phyloP scores from a whole-genome alignment of 129 eudicot genomes.

The Scalesia atractyloides region DNA sequence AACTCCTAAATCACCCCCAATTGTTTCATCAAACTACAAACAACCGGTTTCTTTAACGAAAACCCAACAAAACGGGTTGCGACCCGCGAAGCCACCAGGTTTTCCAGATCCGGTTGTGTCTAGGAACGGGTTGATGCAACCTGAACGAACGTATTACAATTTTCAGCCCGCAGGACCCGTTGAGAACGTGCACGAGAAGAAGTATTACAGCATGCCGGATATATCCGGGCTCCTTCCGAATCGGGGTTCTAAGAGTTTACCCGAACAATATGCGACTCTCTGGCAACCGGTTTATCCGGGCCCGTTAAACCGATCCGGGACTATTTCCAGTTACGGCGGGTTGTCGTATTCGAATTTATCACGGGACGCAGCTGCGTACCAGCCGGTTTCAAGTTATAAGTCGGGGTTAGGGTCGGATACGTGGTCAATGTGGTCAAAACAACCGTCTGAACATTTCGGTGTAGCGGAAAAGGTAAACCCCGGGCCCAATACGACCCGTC shows the following conservation, averaged over 20 bases:
- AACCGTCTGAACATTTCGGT: constrained; percentile 90
- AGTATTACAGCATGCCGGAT: constrained; percentile 89
- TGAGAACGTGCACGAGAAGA: constrained; percentile 61
- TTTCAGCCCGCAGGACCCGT: constrained; percentile 28
- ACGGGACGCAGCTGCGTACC: constrained; percentile 57
- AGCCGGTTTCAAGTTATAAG: constrained; percentile 33
- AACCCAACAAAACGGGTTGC: constrained; percentile 56
- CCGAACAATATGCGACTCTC: constrained; percentile 37
- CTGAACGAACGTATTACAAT: constrained; percentile 48
- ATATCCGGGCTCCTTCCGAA: constrained; percentile 74
- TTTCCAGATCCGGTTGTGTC: constrained; percentile 73
- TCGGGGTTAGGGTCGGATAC: constrained; percentile 45
- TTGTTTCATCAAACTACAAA: constrained; percentile 44
- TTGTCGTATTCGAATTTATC: constrained; percentile 38
- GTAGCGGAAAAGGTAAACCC: constrained; percentile 52
- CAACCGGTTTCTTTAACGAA: constrained; percentile 50
- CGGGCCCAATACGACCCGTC: constrained; percentile 24
- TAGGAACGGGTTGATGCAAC: constrained; percentile 59
- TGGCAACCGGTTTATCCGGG: constrained; percentile 41
- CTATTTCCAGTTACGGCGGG: constrained; percentile 38
- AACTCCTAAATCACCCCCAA: constrained; percentile 50
- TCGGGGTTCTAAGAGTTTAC: constrained; percentile 36
- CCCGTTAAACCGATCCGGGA: constrained; percentile 48
- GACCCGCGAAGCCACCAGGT: constrained; percentile 70
- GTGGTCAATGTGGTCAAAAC: constrained; percentile 78